phyloP scores from a whole-genome alignment of 2,329 filamentous ascomycete species.

The Sarocladium kiliense region DNA sequence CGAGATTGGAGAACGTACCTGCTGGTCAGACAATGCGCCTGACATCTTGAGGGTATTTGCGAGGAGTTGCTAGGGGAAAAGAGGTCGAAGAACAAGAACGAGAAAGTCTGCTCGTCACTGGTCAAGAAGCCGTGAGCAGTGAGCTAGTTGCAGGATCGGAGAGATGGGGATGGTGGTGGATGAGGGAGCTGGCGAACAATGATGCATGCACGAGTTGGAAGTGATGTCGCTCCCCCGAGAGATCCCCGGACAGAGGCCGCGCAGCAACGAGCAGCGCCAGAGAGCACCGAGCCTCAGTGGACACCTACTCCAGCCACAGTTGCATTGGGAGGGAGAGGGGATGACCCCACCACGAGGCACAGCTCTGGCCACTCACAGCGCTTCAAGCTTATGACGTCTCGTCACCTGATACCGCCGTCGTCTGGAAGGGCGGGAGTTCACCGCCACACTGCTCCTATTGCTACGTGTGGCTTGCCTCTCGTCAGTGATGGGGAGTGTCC shows the following conservation, averaged over 20 bases:
- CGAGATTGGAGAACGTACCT: slow-evolving; percentile 53
- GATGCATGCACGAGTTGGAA: slow-evolving; percentile 4
- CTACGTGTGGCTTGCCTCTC: not conserved
- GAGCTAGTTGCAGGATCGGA: not conserved
- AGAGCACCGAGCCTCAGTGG: not conserved
- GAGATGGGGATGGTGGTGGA: not conserved
- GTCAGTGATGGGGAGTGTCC: not conserved
- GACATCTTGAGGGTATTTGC: slow-evolving; percentile 64
- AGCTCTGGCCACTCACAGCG: slow-evolving; percentile 4
- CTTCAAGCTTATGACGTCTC: slow-evolving; percentile 2
- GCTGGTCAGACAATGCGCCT: slow-evolving; percentile 96
- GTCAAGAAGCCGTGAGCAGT: not conserved
- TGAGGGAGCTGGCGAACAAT: not conserved
- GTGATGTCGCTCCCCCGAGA: slow-evolving; percentile 6
- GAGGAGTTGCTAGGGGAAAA: slow-evolving; percentile 11
- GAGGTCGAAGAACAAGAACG: not conserved
- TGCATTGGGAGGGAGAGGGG: not conserved
- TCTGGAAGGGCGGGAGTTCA: not conserved
- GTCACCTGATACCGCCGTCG: slow-evolving; percentile 6
- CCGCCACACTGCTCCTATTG: not conserved
- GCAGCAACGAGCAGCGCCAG: not conserved
- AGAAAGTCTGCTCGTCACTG: not conserved
- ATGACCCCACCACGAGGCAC: not conserved
- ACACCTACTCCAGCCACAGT: not conserved
- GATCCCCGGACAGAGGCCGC: slow-evolving; percentile 7